Evolutionary conservation across 1,139 yeast species (phyloP).

Genomic region (Taphrina deformans): DNA sequence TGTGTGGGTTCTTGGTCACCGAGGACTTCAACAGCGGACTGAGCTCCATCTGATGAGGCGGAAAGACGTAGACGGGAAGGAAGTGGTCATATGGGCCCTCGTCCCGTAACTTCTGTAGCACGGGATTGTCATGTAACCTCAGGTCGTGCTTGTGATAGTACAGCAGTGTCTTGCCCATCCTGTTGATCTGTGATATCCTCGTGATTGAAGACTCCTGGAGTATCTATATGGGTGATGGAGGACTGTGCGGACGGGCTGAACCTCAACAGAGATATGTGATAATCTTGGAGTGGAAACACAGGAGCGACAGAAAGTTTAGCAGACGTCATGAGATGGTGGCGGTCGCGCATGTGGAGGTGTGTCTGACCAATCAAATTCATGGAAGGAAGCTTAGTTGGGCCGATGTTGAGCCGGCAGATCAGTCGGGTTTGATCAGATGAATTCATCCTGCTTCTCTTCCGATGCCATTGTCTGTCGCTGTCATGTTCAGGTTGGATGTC

Average conservation of each 20-base stretch:
- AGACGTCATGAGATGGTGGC: conserved; percentile 5
- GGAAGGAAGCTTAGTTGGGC: too few relatives aligned
- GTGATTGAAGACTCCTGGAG: neutral
- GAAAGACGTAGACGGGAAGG: conserved; percentile 27
- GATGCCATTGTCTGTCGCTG: too few relatives aligned
- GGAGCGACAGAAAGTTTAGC: neutral
- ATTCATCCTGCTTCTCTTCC: too few relatives aligned
- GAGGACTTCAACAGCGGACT: conserved; percentile 15
- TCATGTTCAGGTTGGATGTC: too few relatives aligned
- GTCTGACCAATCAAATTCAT: too few relatives aligned
- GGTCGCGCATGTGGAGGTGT: neutral
- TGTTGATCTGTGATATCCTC: conserved; percentile 1
- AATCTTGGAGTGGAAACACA: neutral
- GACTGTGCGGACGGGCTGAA: too few relatives aligned
- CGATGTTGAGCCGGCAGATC: neutral
- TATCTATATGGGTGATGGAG: neutral
- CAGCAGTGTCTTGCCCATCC: conserved; percentile 23
- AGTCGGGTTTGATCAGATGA: neutral
- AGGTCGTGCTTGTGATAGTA: conserved; percentile 29
- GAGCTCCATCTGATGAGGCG: conserved; percentile 27
- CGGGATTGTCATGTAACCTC: conserved; percentile 31
- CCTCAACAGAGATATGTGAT: too few relatives aligned
- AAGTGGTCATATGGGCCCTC: conserved; percentile 10
- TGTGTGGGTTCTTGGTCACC: conserved; percentile 17
- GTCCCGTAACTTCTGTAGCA: conserved; percentile 9